phyloP scores from a whole-genome alignment of 2,329 filamentous ascomycete species.

The Ophiostoma angusticollis region DNA sequence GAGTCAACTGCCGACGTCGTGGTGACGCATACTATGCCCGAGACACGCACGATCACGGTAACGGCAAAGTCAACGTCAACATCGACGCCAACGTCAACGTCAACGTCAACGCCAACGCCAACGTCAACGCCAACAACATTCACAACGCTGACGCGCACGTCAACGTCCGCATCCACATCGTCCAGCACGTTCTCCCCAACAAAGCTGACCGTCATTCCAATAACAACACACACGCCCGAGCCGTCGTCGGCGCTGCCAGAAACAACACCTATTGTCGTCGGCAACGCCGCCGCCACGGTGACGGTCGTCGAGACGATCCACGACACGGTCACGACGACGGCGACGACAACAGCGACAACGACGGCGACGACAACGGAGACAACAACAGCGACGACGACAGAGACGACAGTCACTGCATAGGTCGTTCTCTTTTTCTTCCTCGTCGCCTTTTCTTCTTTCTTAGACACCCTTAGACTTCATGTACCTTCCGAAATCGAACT shows the following conservation, averaged over 20 bases:
- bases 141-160: neutral
- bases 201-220: neutral
- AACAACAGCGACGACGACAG: constrained; percentile 1
- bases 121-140: neutral
- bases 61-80: too few relatives aligned
- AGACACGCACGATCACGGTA: neutral
- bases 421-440: neutral
- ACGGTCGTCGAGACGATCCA: constrained; percentile 8
- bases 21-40: too few relatives aligned
- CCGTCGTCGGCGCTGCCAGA: too few relatives aligned
- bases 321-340: constrained; percentile 10
- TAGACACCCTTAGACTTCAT: neutral
- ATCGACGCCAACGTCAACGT: neutral
- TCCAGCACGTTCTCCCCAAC: neutral
- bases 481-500: neutral
- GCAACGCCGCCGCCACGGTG: too few relatives aligned
- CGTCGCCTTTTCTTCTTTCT: neutral
- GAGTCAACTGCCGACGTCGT: neutral
- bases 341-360: neutral
- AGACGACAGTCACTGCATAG: constrained; percentile 2
- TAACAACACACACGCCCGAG: neutral
- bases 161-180: neutral
- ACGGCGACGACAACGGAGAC: constrained; percentile 3
- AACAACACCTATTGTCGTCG: too few relatives aligned
- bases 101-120: neutral